Conservation (phyloP, 2,329 filamentous ascomycete species). For the Trichoderma hamatum region DNA sequence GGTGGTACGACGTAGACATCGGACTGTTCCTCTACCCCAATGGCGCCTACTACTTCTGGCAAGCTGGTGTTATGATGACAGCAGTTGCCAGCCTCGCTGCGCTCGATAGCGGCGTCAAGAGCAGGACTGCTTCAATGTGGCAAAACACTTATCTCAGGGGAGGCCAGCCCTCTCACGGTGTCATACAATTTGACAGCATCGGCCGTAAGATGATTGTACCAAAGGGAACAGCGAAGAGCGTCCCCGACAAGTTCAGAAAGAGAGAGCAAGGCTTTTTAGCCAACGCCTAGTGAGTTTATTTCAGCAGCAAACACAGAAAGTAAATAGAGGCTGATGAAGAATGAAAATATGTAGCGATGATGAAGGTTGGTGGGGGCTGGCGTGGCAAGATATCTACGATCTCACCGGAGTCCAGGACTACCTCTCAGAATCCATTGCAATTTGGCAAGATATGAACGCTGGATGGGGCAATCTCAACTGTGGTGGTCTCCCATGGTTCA, state of each 20-base stretch:
- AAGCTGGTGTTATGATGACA: background rate
- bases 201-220: background rate
- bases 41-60: conserved; percentile 2
- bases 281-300: background rate
- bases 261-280: background rate
- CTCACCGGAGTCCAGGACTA: conserved; percentile 51
- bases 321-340: background rate
- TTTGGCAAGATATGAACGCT: conserved; percentile 59
- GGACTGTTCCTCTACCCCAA: background rate
- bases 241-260: background rate
- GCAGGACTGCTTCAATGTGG: background rate
- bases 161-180: background rate
- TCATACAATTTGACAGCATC: background rate
- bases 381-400: conserved; percentile 59
- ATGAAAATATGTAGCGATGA: conserved; percentile 39
- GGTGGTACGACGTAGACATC: background rate
- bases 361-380: conserved; percentile 66
- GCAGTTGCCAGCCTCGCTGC: background rate
- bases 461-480: conserved; percentile 51
- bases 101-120: background rate
- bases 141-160: background rate
- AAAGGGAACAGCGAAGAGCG: background rate
- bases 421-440: conserved; percentile 53
- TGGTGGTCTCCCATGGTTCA: conserved; percentile 62
- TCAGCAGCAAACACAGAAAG: background rate